A percentile compares a stretch with the other conserved stretches of the same genome.
phyloP scores from a whole-genome alignment of 2,329 filamentous ascomycete species.

The Trichoderma simmonsii region DNA sequence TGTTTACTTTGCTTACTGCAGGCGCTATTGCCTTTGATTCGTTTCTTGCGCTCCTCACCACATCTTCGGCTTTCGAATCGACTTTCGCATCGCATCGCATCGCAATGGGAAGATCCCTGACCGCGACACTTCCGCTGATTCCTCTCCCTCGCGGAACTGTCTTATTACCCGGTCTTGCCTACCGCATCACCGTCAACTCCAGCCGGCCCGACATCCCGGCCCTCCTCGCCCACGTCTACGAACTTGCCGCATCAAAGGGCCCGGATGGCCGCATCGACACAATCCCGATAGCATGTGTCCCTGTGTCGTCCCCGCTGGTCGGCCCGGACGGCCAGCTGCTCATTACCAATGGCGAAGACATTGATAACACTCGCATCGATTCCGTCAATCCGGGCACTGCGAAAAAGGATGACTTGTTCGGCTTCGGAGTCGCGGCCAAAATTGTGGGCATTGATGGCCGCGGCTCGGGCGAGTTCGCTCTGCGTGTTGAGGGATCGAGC shows the following conservation, averaged over 20 bases:
- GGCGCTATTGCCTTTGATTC: background rate
- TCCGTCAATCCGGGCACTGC: slow-evolving; percentile 58
- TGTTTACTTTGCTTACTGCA: background rate
- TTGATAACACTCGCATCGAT: slow-evolving; percentile 40
- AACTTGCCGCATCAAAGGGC: slow-evolving; percentile 66
- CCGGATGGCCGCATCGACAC: slow-evolving; percentile 60
- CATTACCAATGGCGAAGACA: slow-evolving; percentile 60
- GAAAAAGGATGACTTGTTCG: slow-evolving; percentile 72
- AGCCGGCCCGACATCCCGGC: slow-evolving; percentile 84
- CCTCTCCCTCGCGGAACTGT: slow-evolving; percentile 77
- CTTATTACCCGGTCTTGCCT: slow-evolving; percentile 78
- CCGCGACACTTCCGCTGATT: slow-evolving; percentile 67
- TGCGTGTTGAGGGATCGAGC: slow-evolving; percentile 82
- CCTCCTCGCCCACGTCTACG: slow-evolving; percentile 81
- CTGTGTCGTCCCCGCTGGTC: slow-evolving; percentile 72
- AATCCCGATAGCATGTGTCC: slow-evolving; percentile 83
- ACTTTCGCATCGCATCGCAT: background rate
- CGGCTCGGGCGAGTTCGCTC: slow-evolving; percentile 70
- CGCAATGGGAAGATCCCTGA: slow-evolving; percentile 41
- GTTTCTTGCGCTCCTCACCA: background rate
- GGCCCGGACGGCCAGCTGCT: slow-evolving; percentile 72
- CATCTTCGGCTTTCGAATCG: background rate
- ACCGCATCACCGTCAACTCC: slow-evolving; percentile 77
- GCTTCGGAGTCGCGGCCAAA: slow-evolving; percentile 76
- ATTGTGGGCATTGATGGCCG: slow-evolving; percentile 75